Evolutionary conservation across 176 grass and related monocot genomes (phyloP).

Genomic region (Raddia distichophylla): DNA sequence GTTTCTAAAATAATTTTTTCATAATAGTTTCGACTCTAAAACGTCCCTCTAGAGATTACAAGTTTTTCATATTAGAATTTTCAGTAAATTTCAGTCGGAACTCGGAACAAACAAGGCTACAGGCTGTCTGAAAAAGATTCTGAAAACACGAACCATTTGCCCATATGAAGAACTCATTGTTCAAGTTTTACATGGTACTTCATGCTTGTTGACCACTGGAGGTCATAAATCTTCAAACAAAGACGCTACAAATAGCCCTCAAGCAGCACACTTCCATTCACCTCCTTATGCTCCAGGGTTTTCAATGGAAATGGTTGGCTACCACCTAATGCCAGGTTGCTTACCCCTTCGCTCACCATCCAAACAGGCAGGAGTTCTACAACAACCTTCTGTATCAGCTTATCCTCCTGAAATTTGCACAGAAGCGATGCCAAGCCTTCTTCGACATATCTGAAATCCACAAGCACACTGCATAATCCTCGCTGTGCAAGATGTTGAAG

Average conservation of each 20-base stretch:
- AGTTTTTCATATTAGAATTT: too few species aligned
- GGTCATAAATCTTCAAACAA: neutral
- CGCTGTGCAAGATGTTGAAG: constrained; percentile 49
- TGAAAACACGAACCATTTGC: neutral
- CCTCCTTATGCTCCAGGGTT: constrained; percentile 50
- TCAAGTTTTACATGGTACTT: constrained; percentile 14
- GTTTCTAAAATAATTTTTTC: too few species aligned
- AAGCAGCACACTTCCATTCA: constrained; percentile 54
- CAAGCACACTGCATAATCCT: constrained; percentile 70
- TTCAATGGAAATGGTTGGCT: constrained; percentile 54
- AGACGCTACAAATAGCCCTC: constrained; percentile 67
- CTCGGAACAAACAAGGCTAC: too few species aligned
- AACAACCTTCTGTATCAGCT: constrained; percentile 81
- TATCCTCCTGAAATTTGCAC: constrained; percentile 53
- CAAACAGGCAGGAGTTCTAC: constrained; percentile 67
- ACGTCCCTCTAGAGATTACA: too few species aligned
- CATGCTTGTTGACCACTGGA: neutral
- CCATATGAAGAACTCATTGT: neutral
- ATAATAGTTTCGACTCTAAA: too few species aligned
- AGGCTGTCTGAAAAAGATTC: too few species aligned
- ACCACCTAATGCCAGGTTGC: constrained; percentile 48
- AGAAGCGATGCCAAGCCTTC: constrained; percentile 51
- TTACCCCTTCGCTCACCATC: constrained; percentile 37
- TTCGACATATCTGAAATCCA: constrained; percentile 62
- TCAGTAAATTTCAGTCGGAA: too few species aligned